A percentile compares a stretch with the other conserved stretches of the same genome.
phyloP scores from a whole-genome alignment of 345 rosid genomes.

The Linum usitatissimum region DNA sequence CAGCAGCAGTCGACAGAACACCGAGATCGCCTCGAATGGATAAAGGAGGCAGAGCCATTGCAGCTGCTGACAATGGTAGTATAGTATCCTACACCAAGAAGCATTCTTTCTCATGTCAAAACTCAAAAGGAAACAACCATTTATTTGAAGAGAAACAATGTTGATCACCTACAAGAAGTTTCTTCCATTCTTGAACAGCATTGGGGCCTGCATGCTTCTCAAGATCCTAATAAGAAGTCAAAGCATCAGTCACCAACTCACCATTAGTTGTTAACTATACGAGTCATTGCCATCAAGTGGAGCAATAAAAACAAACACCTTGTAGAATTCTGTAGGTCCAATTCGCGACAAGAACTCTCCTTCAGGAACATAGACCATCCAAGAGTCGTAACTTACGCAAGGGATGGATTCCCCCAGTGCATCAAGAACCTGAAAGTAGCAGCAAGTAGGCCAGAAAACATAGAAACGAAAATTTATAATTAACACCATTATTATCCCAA shows the following conservation, averaged over 20 bases:
- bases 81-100: slow-evolving; percentile 57
- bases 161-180: slow-evolving; percentile 53
- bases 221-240: slow-evolving; percentile 46
- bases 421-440: slow-evolving; percentile 59
- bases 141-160: slow-evolving; percentile 1
- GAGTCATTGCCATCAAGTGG: neutral
- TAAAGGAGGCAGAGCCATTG: slow-evolving; percentile 86
- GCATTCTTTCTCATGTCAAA: neutral
- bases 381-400: slow-evolving; percentile 75
- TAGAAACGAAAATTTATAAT: neutral
- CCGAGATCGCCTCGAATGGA: slow-evolving; percentile 83
- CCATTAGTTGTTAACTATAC: neutral
- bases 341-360: slow-evolving; percentile 84
- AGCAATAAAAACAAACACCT: slow-evolving; percentile 35
- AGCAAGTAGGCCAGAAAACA: neutral
- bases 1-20: slow-evolving; percentile 73
- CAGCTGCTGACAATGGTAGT: slow-evolving; percentile 82
- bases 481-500: neutral
- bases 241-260: neutral
- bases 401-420: slow-evolving; percentile 84
- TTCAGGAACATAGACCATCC: slow-evolving; percentile 95
- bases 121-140: neutral
- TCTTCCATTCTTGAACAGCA: slow-evolving; percentile 78
- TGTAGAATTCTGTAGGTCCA: slow-evolving; percentile 83
- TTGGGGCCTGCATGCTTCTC: slow-evolving; percentile 64